Conservation (phyloP, 805 yeast species). For the Priceomyces fermenticarens region DNA sequence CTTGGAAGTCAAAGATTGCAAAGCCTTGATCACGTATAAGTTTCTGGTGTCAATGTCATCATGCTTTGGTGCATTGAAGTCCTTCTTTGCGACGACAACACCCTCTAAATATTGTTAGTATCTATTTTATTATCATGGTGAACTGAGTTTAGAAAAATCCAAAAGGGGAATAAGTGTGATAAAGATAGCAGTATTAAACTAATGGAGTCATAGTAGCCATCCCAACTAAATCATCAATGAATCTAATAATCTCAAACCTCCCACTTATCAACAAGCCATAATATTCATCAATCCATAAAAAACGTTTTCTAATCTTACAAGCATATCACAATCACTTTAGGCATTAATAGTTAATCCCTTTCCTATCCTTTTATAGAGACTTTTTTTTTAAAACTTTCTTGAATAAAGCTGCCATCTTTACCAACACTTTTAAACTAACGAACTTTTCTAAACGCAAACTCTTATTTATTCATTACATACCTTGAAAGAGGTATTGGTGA, state of each 20-base stretch:
- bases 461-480: constrained; percentile 49
- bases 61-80: constrained; percentile 95
- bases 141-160: neutral
- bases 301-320: neutral
- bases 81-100: constrained; percentile 99
- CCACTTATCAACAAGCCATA: too few relatives aligned
- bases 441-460: neutral
- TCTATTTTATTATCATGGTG: neutral
- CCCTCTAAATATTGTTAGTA: constrained; percentile 74
- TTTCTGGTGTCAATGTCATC: constrained; percentile 97
- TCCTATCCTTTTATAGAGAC: neutral
- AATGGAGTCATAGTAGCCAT: too few relatives aligned
- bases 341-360: neutral
- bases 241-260: too few relatives aligned
- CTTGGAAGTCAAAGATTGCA: constrained; percentile 97
- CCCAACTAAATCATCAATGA: too few relatives aligned
- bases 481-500: constrained; percentile 98
- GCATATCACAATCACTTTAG: neutral
- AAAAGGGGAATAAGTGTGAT: neutral
- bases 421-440: neutral
- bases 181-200: too few relatives aligned
- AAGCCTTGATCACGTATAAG: constrained; percentile 97
- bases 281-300: too few relatives aligned
- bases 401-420: neutral
- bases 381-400: too few relatives aligned